Base-by-base conservation (phyloP, 2,329 filamentous ascomycete species). In the Pyrenophora seminiperda region DNA sequence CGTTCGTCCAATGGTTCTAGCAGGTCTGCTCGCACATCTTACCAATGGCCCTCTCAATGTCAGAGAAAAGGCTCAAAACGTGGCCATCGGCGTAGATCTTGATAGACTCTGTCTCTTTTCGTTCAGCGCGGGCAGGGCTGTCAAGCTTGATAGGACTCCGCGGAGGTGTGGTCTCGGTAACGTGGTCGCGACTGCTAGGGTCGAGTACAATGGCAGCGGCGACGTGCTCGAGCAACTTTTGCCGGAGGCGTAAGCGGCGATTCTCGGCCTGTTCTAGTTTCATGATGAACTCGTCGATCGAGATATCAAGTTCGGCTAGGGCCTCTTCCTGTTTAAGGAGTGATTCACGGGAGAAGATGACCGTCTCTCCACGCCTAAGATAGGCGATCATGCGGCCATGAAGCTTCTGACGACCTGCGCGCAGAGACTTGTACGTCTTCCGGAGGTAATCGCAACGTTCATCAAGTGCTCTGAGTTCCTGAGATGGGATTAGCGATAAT, bases 231-330 rank as follows among this genome's bases (percentile, higher is more conserved):
- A 93, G 81, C 10, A 93, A 77, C 77, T 91, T 93, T 68, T 92
- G 88, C 30, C 88, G 83, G 36, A 93, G 84, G 5, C 87, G 81
- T 13, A 85, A 86, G 32, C 89, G 84, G 64, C 89, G 81, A 67
- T 91, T 90, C 71, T 93, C 89, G 7, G 88, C 87, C 56, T 87
- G 82, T 66, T 92, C 89, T n/a, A 92, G 81, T 75, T 92, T 92
- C 61, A 76, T 79, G 40, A 89, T 84, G 86, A 89, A 92, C 67
- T 91, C 88, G 63, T 92, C 89, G 56, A 93, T 92, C 2, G 86
- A 89, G 13, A 81, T 76, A 66, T 93, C 89, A 5, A 93, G 81
- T 69, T 91, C 89, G 1, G 85, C 83, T 9, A 93, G 78, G 1
- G 88, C 87, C 72, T 92, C 89, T 70, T 92, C 89, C 68, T 92